Percentiles rank a stretch among this genome's conserved stretches.
These are phyloP conservation scores for Coelastrella sp. DNA, from an alignment of 139 green algal species.

Conservation along the genomic window DNA sequence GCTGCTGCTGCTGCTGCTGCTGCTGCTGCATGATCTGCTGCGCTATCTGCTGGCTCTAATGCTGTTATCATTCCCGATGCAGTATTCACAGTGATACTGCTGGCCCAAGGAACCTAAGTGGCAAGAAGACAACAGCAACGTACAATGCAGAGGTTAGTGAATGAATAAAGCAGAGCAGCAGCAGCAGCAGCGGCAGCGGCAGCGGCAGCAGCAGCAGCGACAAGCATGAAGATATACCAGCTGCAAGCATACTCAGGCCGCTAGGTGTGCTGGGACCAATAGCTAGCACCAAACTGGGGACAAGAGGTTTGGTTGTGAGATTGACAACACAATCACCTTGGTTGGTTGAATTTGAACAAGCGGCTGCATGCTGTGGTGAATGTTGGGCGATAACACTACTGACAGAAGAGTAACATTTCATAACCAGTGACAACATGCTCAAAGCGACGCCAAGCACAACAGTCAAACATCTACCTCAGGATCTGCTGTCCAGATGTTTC, in stretches of 20 bases:
- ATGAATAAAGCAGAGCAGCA: too few relatives aligned
- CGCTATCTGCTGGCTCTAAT: not conserved
- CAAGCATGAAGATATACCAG: not conserved
- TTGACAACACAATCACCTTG: too few relatives aligned
- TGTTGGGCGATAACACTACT: not conserved
- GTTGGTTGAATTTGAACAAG: too few relatives aligned
- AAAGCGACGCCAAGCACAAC: too few relatives aligned
- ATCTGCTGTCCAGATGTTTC: conserved; percentile 35
- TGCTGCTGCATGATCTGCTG: not conserved
- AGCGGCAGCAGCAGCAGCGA: not conserved
- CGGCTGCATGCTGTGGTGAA: too few relatives aligned
- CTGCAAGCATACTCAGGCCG: too few relatives aligned
- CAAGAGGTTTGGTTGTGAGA: too few relatives aligned
- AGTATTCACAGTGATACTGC: not conserved
- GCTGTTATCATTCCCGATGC: not conserved
- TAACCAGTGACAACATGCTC: too few relatives aligned
- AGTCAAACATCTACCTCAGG: not conserved
- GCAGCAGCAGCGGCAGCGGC: too few relatives aligned
- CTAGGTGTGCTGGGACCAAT: too few relatives aligned
- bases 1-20: conserved; percentile 24
- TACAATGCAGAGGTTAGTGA: not conserved
- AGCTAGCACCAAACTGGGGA: too few relatives aligned
- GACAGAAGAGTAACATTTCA: too few relatives aligned
- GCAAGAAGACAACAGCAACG: not conserved
- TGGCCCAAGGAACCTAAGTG: not conserved